Evolutionary conservation across 306 rosid genomes (phyloP).

Genomic region (Malus sylvestris): DNA sequence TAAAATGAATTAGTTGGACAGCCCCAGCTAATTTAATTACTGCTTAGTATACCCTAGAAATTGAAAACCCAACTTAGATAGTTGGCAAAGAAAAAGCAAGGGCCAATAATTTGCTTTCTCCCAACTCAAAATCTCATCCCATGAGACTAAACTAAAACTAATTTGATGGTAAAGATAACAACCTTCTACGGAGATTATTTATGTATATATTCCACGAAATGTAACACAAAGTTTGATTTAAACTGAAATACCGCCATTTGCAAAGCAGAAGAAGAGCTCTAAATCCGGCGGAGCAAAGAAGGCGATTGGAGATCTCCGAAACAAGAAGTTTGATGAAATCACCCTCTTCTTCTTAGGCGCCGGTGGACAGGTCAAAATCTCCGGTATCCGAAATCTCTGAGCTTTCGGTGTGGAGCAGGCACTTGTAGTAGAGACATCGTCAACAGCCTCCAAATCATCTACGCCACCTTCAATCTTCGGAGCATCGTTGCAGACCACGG

Average conservation of each 20-base stretch:
- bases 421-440: conserved; percentile 25
- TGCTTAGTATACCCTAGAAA: conserved; percentile 41
- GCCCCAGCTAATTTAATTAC: conserved; percentile 37
- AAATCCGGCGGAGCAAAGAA: conserved; percentile 87
- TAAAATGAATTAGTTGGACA: conserved; percentile 33
- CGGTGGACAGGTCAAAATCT: conserved; percentile 71
- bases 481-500: conserved; percentile 24
- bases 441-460: conserved; percentile 28
- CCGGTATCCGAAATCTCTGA: conserved; percentile 66
- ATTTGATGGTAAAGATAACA: neutral
- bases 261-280: conserved; percentile 68
- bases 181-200: neutral
- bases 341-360: conserved; percentile 82
- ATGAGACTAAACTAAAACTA: neutral
- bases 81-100: conserved; percentile 23
- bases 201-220: conserved; percentile 18
- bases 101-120: conserved; percentile 28
- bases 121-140: conserved; percentile 26
- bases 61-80: conserved; percentile 26
- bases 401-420: conserved; percentile 77
- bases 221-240: conserved; percentile 13
- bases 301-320: conserved; percentile 57
- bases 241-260: conserved; percentile 62
- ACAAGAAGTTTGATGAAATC: conserved; percentile 43
- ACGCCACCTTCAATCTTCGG: conserved; percentile 14